Conservation (phyloP, 352 stramenopile species). For the Phytopythium mirpurense region DNA sequence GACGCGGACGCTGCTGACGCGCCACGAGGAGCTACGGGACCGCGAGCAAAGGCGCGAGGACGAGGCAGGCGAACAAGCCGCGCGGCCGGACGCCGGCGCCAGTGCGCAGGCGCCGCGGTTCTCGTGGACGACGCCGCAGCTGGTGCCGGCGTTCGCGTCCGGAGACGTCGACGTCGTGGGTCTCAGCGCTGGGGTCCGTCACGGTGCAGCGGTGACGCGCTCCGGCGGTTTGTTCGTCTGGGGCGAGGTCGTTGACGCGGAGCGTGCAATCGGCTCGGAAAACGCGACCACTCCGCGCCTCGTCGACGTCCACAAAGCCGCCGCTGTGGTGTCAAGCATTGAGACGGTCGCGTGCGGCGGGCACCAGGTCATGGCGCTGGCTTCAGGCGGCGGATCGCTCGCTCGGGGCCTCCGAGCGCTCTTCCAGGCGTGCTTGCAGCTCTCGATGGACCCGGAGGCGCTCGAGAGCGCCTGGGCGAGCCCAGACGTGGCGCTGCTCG, state of each 20-base stretch:
- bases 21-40: not conserved
- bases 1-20: not conserved
- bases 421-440: slow-evolving; percentile 13
- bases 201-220: slow-evolving; percentile 83
- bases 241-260: slow-evolving; percentile 26
- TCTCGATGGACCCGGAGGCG: slow-evolving; percentile 5
- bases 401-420: slow-evolving; percentile 28
- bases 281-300: not conserved
- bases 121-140: slow-evolving; percentile 38
- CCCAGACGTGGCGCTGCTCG: slow-evolving; percentile 43
- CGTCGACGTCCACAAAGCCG: too few species aligned
- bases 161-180: slow-evolving; percentile 27
- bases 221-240: slow-evolving; percentile 91
- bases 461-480: slow-evolving; percentile 4
- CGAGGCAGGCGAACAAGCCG: not conserved
- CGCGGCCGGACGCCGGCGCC: not conserved
- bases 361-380: slow-evolving; percentile 34
- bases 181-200: slow-evolving; percentile 83
- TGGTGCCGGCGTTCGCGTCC: slow-evolving; percentile 33
- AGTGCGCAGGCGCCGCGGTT: slow-evolving; percentile 16
- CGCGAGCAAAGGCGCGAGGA: not conserved
- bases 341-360: slow-evolving; percentile 52
- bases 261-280: slow-evolving; percentile 10
- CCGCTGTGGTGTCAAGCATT: too few species aligned
- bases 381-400: slow-evolving; percentile 43